Percentiles rank a stretch among this genome's conserved stretches.
These are phyloP conservation scores for Gloeostereum incarnatum DNA, from an alignment of 768 basidiomycete genomes.

Conservation along the genomic window DNA sequence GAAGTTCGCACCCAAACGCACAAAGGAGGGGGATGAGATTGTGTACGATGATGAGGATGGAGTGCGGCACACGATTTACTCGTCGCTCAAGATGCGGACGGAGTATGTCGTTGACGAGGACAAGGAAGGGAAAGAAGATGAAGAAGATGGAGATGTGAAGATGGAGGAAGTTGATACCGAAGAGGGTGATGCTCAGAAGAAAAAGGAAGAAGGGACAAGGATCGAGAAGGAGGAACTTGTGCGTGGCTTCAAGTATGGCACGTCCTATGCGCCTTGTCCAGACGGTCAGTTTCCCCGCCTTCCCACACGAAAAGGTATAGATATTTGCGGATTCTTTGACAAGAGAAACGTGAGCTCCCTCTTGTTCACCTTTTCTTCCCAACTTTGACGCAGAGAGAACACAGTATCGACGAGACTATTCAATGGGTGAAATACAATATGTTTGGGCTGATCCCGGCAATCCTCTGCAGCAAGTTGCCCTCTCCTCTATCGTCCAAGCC, in stretches of 20 bases:
- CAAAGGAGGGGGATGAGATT: conserved; percentile 22
- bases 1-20: conserved; percentile 43
- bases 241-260: conserved; percentile 82
- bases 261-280: conserved; percentile 79
- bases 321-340: conserved; percentile 79
- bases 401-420: conserved; percentile 75
- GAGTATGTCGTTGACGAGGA: conserved; percentile 21
- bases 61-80: conserved; percentile 24
- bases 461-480: conserved; percentile 67
- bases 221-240: conserved; percentile 76
- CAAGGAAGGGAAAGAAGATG: conserved; percentile 18
- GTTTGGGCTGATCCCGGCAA: conserved; percentile 68
- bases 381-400: conserved; percentile 2
- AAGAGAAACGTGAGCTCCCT: conserved; percentile 42
- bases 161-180: conserved; percentile 25
- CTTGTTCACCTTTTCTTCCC: neutral
- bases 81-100: conserved; percentile 24
- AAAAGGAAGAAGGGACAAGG: conserved; percentile 31
- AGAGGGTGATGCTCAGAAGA: conserved; percentile 20
- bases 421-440: conserved; percentile 81
- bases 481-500: conserved; percentile 82
- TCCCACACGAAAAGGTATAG: conserved; percentile 75
- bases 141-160: conserved; percentile 28
- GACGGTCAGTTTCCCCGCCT: conserved; percentile 76
- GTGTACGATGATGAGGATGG: conserved; percentile 17